phyloP scores from a whole-genome alignment of 305 asterid genomes.

The Withania somnifera region DNA sequence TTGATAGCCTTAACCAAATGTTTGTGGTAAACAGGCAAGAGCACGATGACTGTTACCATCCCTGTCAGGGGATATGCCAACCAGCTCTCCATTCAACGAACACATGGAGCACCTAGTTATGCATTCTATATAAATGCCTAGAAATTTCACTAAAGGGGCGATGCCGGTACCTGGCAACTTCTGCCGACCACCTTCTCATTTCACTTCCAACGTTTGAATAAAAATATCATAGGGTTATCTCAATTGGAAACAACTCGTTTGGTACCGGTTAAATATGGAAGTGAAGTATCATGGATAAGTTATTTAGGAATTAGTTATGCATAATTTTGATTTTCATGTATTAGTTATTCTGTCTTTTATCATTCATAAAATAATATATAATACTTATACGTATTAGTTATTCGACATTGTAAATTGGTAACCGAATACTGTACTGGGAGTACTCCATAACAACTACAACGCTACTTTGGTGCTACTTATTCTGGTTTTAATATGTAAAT shows the following conservation, averaged over 20 bases:
- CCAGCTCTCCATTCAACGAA: not conserved
- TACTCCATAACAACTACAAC: no score
- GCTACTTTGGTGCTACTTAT: no score
- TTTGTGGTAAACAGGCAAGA: not conserved
- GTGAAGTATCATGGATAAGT: no score
- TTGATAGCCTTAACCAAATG: not conserved
- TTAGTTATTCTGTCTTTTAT: not conserved
- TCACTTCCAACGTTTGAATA: not conserved
- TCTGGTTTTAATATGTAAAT: no score
- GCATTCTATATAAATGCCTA: not conserved
- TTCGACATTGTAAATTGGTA: not conserved
- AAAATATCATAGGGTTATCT: not conserved
- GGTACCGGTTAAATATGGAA: no score
- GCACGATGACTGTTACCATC: not conserved
- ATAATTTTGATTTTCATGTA: no score
- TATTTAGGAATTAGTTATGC: no score
- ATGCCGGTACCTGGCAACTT: not conserved
- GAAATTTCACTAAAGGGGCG: not conserved
- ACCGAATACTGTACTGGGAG: no score
- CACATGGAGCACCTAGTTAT: accelerated
- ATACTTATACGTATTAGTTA: not conserved
- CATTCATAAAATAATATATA: no score
- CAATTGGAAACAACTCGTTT: not conserved
- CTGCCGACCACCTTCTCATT: not conserved
- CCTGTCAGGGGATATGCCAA: not conserved